Evolutionary conservation across 345 rosid genomes (phyloP).

Genomic region (Citrus sp.): DNA sequence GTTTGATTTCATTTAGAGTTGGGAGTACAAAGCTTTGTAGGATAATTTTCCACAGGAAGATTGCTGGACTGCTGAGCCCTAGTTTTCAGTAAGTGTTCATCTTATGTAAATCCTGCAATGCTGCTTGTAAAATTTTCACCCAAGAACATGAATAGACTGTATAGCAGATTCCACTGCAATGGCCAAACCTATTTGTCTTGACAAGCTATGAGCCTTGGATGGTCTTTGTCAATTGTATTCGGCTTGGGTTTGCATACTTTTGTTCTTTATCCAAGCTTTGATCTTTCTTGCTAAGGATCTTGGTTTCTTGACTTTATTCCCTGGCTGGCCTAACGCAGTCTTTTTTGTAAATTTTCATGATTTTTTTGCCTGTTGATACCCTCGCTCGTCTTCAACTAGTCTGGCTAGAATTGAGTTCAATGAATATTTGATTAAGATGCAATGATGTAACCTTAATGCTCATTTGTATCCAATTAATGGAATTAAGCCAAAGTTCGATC

Average conservation of each 20-base stretch:
- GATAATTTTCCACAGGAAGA: no score
- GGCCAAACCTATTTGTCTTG: not conserved
- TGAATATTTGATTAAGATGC: not conserved
- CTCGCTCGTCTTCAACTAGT: no score
- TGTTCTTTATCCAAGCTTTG: not conserved
- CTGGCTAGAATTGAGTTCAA: not conserved
- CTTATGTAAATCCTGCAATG: not conserved
- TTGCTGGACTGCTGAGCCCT: not conserved
- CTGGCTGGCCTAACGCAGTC: not conserved
- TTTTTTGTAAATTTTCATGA: not conserved
- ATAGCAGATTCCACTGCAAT: not conserved
- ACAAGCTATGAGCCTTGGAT: not conserved
- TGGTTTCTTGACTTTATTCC: not conserved
- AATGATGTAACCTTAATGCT: not conserved
- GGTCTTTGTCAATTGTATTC: not conserved
- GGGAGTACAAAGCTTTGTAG: not conserved
- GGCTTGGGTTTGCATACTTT: not conserved
- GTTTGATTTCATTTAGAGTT: not conserved
- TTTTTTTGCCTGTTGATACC: no score
- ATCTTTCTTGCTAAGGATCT: not conserved
- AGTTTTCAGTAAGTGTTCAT: not conserved
- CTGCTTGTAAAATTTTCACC: not conserved
- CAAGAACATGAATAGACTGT: no score
- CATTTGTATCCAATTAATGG: no score
- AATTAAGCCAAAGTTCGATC: not conserved